Conservation (phyloP, 179 eudicot species). For the Heliamphora pulchella region DNA sequence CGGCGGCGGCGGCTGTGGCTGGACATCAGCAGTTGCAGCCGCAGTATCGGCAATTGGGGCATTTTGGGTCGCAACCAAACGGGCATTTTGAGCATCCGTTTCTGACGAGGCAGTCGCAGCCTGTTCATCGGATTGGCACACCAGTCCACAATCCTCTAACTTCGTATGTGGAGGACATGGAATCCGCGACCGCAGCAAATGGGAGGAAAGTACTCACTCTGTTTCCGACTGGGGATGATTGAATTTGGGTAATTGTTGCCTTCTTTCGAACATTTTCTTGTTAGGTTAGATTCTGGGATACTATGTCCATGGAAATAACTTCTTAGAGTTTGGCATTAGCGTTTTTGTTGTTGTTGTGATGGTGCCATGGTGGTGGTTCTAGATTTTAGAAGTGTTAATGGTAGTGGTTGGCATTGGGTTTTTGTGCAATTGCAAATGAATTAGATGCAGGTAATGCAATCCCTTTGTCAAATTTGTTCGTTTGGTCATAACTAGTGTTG, state of each 20-base stretch:
- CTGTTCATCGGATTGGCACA: slow-evolving; percentile 38
- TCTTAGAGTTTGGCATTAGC: background rate
- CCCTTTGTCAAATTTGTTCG: background rate
- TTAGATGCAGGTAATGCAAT: background rate
- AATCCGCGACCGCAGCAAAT: slow-evolving; percentile 44
- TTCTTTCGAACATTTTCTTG: background rate
- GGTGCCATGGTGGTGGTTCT: slow-evolving; percentile 18
- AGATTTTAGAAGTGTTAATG: background rate
- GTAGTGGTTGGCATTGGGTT: slow-evolving; percentile 4
- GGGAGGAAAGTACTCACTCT: slow-evolving; percentile 76
- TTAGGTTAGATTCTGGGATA: slow-evolving; percentile 17
- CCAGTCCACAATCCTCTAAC: slow-evolving; percentile 25
- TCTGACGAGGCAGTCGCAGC: slow-evolving; percentile 52
- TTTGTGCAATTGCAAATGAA: background rate
- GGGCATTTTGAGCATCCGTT: slow-evolving; percentile 58
- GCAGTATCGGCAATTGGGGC: slow-evolving; percentile 56
- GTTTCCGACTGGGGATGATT: slow-evolving; percentile 81
- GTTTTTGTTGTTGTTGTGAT: background rate
- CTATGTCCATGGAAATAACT: slow-evolving; percentile 16
- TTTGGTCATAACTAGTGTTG: background rate
- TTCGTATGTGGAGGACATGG: slow-evolving; percentile 64
- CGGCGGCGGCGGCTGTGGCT: slow-evolving; percentile 27
- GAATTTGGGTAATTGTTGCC: slow-evolving; percentile 23
- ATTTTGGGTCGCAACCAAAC: slow-evolving; percentile 47
- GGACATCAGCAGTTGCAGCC: slow-evolving; percentile 31